Base-by-base conservation (phyloP, 257 asterid species). In the Petunia secreta region DNA sequence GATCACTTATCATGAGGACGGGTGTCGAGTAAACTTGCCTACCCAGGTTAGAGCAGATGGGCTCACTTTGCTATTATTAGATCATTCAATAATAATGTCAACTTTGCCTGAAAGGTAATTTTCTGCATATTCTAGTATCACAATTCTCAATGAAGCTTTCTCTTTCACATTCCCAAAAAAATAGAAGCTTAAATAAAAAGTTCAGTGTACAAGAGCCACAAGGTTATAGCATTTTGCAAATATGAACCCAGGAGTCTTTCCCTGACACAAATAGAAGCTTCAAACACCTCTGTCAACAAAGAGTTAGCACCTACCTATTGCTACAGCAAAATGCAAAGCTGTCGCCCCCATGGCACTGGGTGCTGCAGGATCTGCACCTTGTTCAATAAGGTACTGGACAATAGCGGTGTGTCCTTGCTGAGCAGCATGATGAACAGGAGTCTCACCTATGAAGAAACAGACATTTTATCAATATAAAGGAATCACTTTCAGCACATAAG, bases 391-490 rank as follows among this genome's bases (percentile, higher is more conserved):
- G 86, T 90, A 96, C 79, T 89, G 91, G 39, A 97, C 95, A 63
- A 95, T 88, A 65, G 84, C 85, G 69, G 92, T 89, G 79, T 96
- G 98, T 55, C 97, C 98, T 86, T 89, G 97, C 75, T 98, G 83
- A 54, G 99, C 95, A 87, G 98, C 97, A 68, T 96, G 99, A 62
- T 84, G 82, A 52, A 96, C 91, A 75, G 99, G 96, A 80, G 98
- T 94, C 81, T 96, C 99, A 41, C 98, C 99, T 95, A 83, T 41
- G 75, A 52, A 65, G 50, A 15, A 81, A 80, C 38, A 58, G 68
- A 54, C 57, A 11, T 66, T 74, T 65, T 50, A 71, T 52, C 43
- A 71, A 14, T 25, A 25, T 4, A 71, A 58, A 46, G 77, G n/a
- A 50, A 34, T 50, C 62, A 48, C 62, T 71, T 52, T 11, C 77